These are phyloP conservation scores for Lunularia cruciata DNA, from an alignment of 225 moss, liverwort and hornwort genomes.

Conservation along the genomic window DNA sequence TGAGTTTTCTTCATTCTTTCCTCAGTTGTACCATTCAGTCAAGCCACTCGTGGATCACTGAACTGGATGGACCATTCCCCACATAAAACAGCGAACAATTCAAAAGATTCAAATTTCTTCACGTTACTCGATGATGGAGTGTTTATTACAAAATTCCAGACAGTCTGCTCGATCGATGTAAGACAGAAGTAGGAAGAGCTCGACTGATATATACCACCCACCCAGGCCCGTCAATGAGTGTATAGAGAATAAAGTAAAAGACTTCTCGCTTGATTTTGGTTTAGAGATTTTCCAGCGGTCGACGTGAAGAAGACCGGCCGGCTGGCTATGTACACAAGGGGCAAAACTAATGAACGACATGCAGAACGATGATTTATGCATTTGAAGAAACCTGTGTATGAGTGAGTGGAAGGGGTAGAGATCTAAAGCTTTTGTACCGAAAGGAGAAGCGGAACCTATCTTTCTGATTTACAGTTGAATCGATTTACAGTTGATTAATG, in stretches of 20 bases:
- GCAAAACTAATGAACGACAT: background rate
- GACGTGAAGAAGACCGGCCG: background rate
- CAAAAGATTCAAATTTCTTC: too few relatives aligned
- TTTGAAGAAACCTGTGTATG: background rate
- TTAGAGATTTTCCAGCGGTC: background rate
- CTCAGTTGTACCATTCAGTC: too few relatives aligned
- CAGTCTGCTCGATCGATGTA: background rate
- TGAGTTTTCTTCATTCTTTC: too few relatives aligned
- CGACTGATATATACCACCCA: background rate
- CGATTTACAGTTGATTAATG: conserved; percentile 4
- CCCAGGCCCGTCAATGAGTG: background rate
- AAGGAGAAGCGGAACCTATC: conserved; percentile 1
- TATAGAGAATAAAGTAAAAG: background rate
- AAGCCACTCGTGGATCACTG: too few relatives aligned
- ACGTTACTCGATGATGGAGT: background rate
- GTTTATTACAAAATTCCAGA: background rate
- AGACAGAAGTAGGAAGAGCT: background rate
- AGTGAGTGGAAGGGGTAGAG: too few relatives aligned
- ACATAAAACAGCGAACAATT: too few relatives aligned
- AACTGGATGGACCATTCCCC: too few relatives aligned
- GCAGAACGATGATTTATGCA: background rate
- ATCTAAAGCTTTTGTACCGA: background rate
- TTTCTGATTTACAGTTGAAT: too few relatives aligned
- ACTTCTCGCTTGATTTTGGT: background rate
- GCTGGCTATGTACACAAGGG: conserved; percentile 6